A percentile compares a stretch with the other conserved stretches of the same genome.
phyloP scores from a whole-genome alignment of 2,329 filamentous ascomycete genomes.

The Tolypocladium inflatum region DNA sequence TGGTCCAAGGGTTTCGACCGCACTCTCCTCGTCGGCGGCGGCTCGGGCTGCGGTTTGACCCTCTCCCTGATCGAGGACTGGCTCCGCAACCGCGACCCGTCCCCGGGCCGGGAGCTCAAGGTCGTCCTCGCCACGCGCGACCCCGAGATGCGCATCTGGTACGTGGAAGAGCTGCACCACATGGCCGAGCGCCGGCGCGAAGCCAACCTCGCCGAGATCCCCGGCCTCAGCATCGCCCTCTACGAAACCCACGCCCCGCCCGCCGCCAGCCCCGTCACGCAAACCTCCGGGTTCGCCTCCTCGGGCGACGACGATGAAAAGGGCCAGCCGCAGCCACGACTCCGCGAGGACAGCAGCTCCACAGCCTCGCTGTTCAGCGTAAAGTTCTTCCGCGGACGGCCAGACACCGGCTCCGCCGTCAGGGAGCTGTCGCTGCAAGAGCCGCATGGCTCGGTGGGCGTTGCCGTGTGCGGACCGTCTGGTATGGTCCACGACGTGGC shows the following conservation, averaged over 20 bases:
- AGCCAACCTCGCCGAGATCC: not conserved
- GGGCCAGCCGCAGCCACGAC: not conserved
- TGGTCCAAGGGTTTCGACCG: conserved; percentile 29
- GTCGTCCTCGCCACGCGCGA: conserved; percentile 21
- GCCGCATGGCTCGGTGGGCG: conserved; percentile 6
- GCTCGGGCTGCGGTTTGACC: conserved; percentile 44
- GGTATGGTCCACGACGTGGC: conserved; percentile 13
- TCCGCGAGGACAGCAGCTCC: not conserved
- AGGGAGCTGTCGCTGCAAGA: not conserved
- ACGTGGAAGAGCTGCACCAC: conserved; percentile 10
- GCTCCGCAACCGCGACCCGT: conserved; percentile 3
- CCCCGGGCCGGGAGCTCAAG: conserved; percentile 5
- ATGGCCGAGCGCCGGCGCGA: conserved; percentile 3
- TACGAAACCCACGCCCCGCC: conserved; percentile 1
- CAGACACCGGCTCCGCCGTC: conserved; percentile 5
- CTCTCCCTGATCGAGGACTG: conserved; percentile 36
- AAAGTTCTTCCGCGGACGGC: conserved; percentile 8
- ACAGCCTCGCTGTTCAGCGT: conserved; percentile 1
- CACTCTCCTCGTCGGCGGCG: conserved; percentile 41
- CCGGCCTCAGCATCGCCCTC: conserved; percentile 4
- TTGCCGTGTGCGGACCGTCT: conserved; percentile 14
- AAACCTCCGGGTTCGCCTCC: not conserved
- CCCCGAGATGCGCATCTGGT: conserved; percentile 16
- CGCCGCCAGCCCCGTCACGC: not conserved
- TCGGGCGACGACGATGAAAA: not conserved